A percentile compares a stretch with the other conserved stretches of the same genome.
Conservation (phyloP, 371 early-diverging fungal genomes). For the Apophysomyces variabilis region DNA sequence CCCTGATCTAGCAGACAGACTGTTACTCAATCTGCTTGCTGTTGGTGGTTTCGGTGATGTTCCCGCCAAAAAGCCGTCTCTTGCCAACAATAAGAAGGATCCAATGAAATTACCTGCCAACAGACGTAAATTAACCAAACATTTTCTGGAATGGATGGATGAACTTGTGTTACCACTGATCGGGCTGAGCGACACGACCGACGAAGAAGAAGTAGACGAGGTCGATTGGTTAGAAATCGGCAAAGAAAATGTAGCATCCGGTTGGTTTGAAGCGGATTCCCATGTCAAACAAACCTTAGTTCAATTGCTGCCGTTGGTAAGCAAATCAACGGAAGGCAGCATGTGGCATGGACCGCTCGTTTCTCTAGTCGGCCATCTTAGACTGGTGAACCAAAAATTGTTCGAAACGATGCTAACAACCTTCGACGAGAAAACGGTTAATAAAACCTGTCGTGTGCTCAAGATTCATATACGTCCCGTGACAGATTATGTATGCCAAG, state of each 20-base stretch:
- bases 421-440: constrained; percentile 34
- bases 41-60: constrained; percentile 29
- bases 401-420: constrained; percentile 41
- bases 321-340: constrained; percentile 38
- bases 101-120: constrained; percentile 36
- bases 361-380: constrained; percentile 42
- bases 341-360: constrained; percentile 43
- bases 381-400: constrained; percentile 41
- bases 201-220: constrained; percentile 21
- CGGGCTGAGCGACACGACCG: constrained; percentile 32
- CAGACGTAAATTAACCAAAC: constrained; percentile 40
- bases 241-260: constrained; percentile 17
- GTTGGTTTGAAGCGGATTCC: constrained; percentile 52
- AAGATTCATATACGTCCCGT: constrained; percentile 43
- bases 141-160: constrained; percentile 53
- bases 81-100: constrained; percentile 28
- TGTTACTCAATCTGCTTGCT: constrained; percentile 29
- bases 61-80: background rate
- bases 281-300: constrained; percentile 41
- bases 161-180: constrained; percentile 43
- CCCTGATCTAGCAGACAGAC: constrained; percentile 27
- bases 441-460: constrained; percentile 38
- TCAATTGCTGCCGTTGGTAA: constrained; percentile 40
- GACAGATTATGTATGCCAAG: constrained; percentile 31
- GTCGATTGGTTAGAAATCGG: constrained; percentile 28